Evolutionary conservation across 139 green algal species (phyloP).

Genomic region (Raphidocelis subcapitata): DNA sequence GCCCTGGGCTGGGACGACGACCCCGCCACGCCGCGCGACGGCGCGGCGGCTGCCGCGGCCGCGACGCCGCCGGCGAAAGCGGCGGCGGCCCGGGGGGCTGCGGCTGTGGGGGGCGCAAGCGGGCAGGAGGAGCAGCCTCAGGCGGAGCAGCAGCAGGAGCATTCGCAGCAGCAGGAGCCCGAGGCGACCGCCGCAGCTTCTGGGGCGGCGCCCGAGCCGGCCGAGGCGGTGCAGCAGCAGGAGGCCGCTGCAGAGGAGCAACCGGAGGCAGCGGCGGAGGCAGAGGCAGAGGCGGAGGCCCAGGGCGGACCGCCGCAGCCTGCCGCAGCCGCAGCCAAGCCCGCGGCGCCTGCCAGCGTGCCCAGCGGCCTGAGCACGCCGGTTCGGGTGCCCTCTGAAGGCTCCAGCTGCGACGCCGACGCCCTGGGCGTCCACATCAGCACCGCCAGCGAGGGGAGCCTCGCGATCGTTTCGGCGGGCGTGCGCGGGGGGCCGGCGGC

Average conservation of each 20-base stretch:
- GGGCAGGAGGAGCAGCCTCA: neutral
- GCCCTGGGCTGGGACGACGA: conserved; percentile 51
- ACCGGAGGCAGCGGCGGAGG: too few species aligned
- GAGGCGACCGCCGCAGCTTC: too few species aligned
- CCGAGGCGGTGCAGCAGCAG: too few species aligned
- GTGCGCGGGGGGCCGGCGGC: too few species aligned
- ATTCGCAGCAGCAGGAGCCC: too few species aligned
- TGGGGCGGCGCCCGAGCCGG: too few species aligned
- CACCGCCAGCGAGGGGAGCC: neutral
- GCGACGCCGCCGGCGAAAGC: neutral
- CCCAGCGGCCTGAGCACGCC: neutral
- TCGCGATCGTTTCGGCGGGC: neutral
- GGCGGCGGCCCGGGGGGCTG: neutral
- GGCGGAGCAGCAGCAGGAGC: neutral
- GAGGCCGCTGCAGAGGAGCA: too few species aligned
- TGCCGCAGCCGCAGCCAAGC: neutral
- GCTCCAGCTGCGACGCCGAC: neutral
- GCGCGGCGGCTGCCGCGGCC: neutral
- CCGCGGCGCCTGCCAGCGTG: neutral
- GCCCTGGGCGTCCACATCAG: neutral
- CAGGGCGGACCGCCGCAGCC: too few species aligned
- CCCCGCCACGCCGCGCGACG: neutral
- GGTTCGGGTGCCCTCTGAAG: neutral
- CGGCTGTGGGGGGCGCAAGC: too few species aligned
- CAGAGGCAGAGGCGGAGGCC: too few species aligned